Conservation (phyloP, 2,329 filamentous ascomycete genomes). For the Clathrospora elynae region DNA sequence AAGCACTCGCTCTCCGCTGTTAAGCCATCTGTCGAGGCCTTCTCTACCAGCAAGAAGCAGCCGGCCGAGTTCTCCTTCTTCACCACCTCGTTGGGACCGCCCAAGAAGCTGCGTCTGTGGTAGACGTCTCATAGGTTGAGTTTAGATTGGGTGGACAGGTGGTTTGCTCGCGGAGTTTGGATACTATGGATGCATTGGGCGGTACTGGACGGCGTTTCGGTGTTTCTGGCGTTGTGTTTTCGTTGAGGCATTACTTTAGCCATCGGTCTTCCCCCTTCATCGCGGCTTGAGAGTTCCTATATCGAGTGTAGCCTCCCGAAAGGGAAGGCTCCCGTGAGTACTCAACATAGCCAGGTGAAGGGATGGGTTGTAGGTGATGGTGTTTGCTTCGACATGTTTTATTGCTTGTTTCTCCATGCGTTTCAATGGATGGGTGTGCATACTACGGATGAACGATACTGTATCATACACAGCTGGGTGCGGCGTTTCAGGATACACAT, state of each 20-base stretch:
- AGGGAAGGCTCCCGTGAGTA: constrained; percentile 24
- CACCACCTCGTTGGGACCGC: constrained; percentile 27
- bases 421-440: background rate
- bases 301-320: constrained; percentile 23
- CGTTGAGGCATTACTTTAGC: background rate
- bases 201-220: constrained; percentile 5
- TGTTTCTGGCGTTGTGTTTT: constrained; percentile 5
- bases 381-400: constrained; percentile 4
- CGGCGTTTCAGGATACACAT: constrained; percentile 2
- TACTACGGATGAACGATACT: constrained; percentile 7
- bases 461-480: constrained; percentile 12
- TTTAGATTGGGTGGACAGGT: background rate
- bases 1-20: constrained; percentile 23
- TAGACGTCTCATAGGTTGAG: constrained; percentile 5
- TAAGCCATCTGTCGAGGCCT: constrained; percentile 19
- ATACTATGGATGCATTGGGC: constrained; percentile 7
- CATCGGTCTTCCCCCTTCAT: constrained; percentile 5
- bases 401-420: background rate
- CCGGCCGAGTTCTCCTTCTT: constrained; percentile 22
- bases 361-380: background rate
- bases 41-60: constrained; percentile 32
- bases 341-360: constrained; percentile 26
- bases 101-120: constrained; percentile 36
- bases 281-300: constrained; percentile 26
- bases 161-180: constrained; percentile 7